Conservation (phyloP, 2,329 filamentous ascomycete genomes). For the Fusarium torreyae region DNA sequence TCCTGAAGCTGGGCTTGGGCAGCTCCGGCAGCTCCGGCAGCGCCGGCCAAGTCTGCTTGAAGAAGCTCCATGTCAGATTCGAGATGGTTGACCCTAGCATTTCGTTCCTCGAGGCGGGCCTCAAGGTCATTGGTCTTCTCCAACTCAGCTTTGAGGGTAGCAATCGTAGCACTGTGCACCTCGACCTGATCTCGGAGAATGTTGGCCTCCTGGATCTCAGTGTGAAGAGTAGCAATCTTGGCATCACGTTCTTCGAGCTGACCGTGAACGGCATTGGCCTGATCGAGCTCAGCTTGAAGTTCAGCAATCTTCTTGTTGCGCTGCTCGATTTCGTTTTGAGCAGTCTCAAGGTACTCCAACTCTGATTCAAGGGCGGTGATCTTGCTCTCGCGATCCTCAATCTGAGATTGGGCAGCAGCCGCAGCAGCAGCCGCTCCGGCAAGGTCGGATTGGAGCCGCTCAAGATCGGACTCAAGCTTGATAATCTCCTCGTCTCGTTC, state of each 20-base stretch:
- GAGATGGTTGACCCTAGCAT: slow-evolving; percentile 40
- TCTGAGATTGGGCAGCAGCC: slow-evolving; percentile 31
- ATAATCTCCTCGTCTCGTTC: slow-evolving; percentile 58
- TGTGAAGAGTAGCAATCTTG: slow-evolving; percentile 32
- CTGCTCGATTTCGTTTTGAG: slow-evolving; percentile 40
- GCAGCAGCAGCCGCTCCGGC: slow-evolving; percentile 25
- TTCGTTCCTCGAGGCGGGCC: slow-evolving; percentile 41
- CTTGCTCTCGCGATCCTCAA: slow-evolving; percentile 45
- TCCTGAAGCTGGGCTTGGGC: slow-evolving; percentile 51
- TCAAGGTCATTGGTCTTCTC: slow-evolving; percentile 34
- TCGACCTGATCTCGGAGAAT: slow-evolving; percentile 34
- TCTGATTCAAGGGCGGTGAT: slow-evolving; percentile 41
- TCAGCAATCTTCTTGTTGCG: slow-evolving; percentile 37
- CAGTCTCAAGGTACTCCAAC: slow-evolving; percentile 34
- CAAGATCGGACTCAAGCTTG: slow-evolving; percentile 55
- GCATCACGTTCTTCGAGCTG: slow-evolving; percentile 36
- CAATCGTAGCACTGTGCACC: slow-evolving; percentile 41
- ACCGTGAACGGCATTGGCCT: slow-evolving; percentile 16
- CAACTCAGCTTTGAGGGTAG: slow-evolving; percentile 41
- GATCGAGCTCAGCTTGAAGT: slow-evolving; percentile 55
- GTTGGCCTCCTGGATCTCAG: slow-evolving; percentile 39
- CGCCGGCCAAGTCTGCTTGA: slow-evolving; percentile 38
- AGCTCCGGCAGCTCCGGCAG: slow-evolving; percentile 35
- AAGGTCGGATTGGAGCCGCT: slow-evolving; percentile 41
- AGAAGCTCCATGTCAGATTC: slow-evolving; percentile 55